Evolutionary conservation across 164 flowering plant genomes (phyloP).

Genomic region (Stephania japonica): DNA sequence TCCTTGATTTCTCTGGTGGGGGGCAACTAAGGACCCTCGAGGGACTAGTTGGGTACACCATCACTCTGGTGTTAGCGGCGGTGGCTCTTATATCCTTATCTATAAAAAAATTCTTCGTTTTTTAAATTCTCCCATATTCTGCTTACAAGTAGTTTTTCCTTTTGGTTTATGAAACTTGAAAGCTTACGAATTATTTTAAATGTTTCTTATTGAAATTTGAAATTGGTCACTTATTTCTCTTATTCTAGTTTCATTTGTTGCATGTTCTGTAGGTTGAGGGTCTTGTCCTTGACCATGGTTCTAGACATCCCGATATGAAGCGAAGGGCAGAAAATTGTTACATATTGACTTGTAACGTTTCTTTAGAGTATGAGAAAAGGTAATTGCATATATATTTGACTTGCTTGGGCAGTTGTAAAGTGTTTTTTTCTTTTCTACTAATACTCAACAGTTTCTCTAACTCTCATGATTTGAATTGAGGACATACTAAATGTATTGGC

Average conservation of each 20-base stretch:
- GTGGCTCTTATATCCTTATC: too few species aligned
- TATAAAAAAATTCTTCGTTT: too few species aligned
- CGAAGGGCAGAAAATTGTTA: slow-evolving; percentile 90
- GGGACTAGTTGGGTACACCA: too few species aligned
- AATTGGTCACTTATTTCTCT: not conserved
- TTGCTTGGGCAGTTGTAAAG: not conserved
- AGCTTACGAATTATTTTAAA: not conserved
- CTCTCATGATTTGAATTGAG: not conserved
- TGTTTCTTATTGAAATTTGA: not conserved
- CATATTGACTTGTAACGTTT: slow-evolving; percentile 88
- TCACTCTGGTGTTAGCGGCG: too few species aligned
- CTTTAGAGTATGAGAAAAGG: slow-evolving; percentile 98
- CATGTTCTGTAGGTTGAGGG: slow-evolving; percentile 76
- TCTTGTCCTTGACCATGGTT: slow-evolving; percentile 99
- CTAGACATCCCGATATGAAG: slow-evolving; percentile 99
- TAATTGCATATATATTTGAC: slow-evolving; percentile 12
- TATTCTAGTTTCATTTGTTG: not conserved
- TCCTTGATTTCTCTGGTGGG: too few species aligned
- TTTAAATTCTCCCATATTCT: too few species aligned
- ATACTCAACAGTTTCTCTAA: not conserved
- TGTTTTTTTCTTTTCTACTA: not conserved
- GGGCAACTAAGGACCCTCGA: too few species aligned
- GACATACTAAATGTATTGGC: not conserved
- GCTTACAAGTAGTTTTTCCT: not conserved
- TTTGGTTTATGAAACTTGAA: not conserved